Evolutionary conservation across 2,329 filamentous ascomycete genomes (phyloP), one percentile per base, ranked within the genome.

Genomic region (Zymoseptoria crescenta): DNA sequence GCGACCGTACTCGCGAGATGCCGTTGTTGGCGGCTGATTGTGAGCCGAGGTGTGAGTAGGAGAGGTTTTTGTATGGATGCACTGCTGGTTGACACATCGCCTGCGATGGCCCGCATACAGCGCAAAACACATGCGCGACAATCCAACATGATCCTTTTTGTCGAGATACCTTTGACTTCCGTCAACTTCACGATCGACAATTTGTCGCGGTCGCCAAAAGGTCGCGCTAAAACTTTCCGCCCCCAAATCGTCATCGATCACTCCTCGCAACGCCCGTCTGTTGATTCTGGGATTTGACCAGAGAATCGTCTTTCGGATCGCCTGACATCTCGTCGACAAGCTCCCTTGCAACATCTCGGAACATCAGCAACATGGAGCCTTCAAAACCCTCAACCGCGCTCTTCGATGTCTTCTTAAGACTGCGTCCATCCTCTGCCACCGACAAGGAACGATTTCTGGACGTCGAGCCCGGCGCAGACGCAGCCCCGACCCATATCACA

Each of bases 341-440:
- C 9, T 41, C 35, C 9, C 35, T 41, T 41, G 35, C 35, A n/a
- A 41, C 9, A 41, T 41, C 35, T 41, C 35, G 6, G 3, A 3
- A 16, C 2, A 16, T 41, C 35, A 41, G 35, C 35, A 41, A 62
- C 29, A 70, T 70, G 68, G 68, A 70, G 35, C 52, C 28, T 45
- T 49, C 51, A 16, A 67, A 63, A 56, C 63, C 67, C 20, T 62
- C 63, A 8, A 62, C 69, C 8, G 64, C 83, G 55, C 83, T 96
- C 45, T 97, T 97, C 73, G 87, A 96, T 75, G 93, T 97, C 59
- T 96, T 89, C 71, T 81, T 97, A 49, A 89, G 93, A 54, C 79
- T 97, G 54, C 87, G 79, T 51, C 79, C 79, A 2, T 76, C 77
- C 3, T 58, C 65, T 41, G 66, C 69, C 2, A 59, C 62, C 51